Base-by-base conservation (phyloP, 2,329 filamentous ascomycete species). In the Pyrenochaeta sp. region DNA sequence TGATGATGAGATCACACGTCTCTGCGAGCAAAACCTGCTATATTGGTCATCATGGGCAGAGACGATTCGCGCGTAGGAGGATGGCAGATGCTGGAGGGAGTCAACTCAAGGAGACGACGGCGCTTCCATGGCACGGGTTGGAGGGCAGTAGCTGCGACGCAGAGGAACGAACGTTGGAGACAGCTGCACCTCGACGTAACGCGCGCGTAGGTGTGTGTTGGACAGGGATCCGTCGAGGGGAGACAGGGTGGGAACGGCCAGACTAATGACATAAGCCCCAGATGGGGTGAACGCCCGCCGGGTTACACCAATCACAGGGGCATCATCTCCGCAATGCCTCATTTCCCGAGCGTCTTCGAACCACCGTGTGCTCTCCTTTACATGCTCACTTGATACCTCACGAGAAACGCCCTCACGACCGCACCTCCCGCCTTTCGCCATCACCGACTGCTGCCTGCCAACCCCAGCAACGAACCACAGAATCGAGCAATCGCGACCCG, bases 291-390 rank as follows among this genome's bases (percentile, higher is more conserved):
- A 53, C 42, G 36, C 28, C 55, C 46, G 39, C 43, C 25, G 4
- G 12, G n/a, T 37, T 40, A 44, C 57, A 52, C 66, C 65, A 66
- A 69, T 69, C 65, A 54, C 51, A 59, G 53, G 58, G 54, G 55
- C 40, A 50, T 48, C 58, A 59, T 62, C 66, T 64, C 62, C 65
- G 64, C 61, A 62, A n/a, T 27, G 25, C 52, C 53, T 66, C 63
- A 66, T 68, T 64, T 66, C 58, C 64, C 54, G 49, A 51, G 49
- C 56, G 52, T 54, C 58, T 49, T 54, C 43, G 43, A 57, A 69
- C 61, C 58, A 62, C 55, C 57, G 55, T 62, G 58, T 57, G 52
- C 56, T 45, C 52, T 56, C 51, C 52, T 56, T 57, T 61, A 39
- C 53, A 51, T 34, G 7, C 24, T 28, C 19, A 15, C 15, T 46